Evolutionary conservation across 1,284 basidiomycete genomes (phyloP), one percentile per base, ranked within the genome.

Genomic region (Ustilago cynodontis): DNA sequence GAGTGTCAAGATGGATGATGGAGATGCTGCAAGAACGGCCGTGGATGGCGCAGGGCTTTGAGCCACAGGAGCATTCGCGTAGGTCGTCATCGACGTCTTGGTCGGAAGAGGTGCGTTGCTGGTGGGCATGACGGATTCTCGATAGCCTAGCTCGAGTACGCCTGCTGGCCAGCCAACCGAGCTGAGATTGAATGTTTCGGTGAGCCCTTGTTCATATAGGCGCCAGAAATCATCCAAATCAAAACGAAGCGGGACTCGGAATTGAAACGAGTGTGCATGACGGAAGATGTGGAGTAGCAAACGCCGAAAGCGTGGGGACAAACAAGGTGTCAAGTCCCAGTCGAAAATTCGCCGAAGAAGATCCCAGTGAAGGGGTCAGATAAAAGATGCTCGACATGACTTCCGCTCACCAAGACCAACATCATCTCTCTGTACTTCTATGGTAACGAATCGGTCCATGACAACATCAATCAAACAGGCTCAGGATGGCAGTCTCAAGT

Each of bases 221-320:
- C n/a, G n/a, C n/a, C n/a, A n/a, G n/a, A 20, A 55, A 65, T 59
- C 50, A 64, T 41, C 28, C 9, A 3, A 26, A 26, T 43, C 18
- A 6, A 33, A 39, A 18, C 7, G 28, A 41, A 2, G 33, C 63
- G 63, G 63, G 28, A 47, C n/a, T 37, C 51, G 63, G 50, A 28
- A 52, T 10, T 52, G 47, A 26, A 11, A 22, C 9, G n/a, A n/a
- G n/a, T n/a, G n/a, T 20, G 41, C 18, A 43, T 5, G n/a, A 20
- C 7, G 8, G n/a, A n/a, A n/a, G 49, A 59, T 59, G 63, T 65
- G 64, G 65, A 60, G 59, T 41, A 66, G 58, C 58, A 54, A 49
- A 45, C 43, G 18, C 49, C 37, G 59, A 47, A 20, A 43, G 41
- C 41, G 18, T 43, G 47, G 41, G 56, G 57, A 57, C 64, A 50